Conservation (phyloP, 1,284 basidiomycete species). For the Inonotus obliquus region DNA sequence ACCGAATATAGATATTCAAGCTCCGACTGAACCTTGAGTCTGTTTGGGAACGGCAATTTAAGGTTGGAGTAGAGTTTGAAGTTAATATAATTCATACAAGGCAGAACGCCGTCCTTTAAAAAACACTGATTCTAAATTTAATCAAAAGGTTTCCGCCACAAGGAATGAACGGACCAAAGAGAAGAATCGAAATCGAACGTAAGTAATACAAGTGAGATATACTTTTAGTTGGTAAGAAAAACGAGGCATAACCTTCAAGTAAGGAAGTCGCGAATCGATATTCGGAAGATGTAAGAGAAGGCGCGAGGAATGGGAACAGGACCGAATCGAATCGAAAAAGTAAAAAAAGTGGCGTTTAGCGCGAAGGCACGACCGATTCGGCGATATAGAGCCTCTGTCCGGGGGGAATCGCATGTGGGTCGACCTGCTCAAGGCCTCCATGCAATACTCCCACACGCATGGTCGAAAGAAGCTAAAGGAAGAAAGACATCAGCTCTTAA, state of each 20-base stretch:
- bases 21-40: not conserved
- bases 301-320: not conserved
- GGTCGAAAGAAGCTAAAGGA: conserved; percentile 64
- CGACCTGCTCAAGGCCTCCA: conserved; percentile 59
- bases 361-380: conserved; percentile 1
- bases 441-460: conserved; percentile 77
- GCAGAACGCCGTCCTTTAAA: not conserved
- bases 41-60: not conserved
- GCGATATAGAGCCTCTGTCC: conserved; percentile 33
- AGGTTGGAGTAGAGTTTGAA: not conserved
- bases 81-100: not conserved
- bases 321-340: not conserved
- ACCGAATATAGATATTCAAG: not conserved
- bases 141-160: not conserved
- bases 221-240: not conserved
- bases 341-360: not conserved
- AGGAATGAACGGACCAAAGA: not conserved
- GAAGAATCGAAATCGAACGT: not conserved
- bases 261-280: not conserved
- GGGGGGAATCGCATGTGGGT: conserved; percentile 32
- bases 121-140: not conserved
- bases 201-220: not conserved
- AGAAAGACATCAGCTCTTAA: not conserved
- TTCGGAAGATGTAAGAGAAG: not conserved
- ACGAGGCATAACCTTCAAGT: not conserved